Conservation (phyloP, 2,329 filamentous ascomycete species). For the Colletotrichum sansevieriae region DNA sequence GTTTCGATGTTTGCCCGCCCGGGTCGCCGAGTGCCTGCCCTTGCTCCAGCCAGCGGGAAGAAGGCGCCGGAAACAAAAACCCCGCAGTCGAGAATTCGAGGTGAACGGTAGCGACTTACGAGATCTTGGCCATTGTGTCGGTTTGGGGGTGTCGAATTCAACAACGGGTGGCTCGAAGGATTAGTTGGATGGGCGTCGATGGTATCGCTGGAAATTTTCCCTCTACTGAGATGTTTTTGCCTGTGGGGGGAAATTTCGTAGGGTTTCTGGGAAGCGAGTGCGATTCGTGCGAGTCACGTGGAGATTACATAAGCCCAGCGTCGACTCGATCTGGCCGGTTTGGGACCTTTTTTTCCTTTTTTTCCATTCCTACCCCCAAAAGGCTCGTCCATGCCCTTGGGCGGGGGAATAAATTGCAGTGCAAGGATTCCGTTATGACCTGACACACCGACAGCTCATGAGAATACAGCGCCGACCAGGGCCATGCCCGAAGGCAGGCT, state of each 20-base stretch:
- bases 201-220: conserved; percentile 40
- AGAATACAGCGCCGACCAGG: too few species aligned
- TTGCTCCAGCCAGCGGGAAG: conserved; percentile 39
- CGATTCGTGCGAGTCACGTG: conserved; percentile 28
- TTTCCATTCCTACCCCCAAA: too few species aligned
- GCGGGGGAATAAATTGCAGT: conserved; percentile 16
- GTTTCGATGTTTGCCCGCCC: conserved; percentile 31
- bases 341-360: too few species aligned
- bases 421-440: too few species aligned
- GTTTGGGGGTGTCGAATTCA: conserved; percentile 51
- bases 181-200: conserved; percentile 41
- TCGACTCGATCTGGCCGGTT: too few species aligned
- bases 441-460: too few species aligned
- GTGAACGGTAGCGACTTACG: conserved; percentile 61
- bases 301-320: conserved; percentile 9
- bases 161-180: conserved; percentile 42
- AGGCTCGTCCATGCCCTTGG: not conserved
- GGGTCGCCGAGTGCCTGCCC: conserved; percentile 23
- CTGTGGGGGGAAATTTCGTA: conserved; percentile 41
- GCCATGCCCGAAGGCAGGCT: too few species aligned
- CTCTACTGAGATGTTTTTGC: conserved; percentile 38
- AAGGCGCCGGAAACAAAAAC: conserved; percentile 20
- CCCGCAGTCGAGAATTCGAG: conserved; percentile 18
- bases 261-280: conserved; percentile 32
- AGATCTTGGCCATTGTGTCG: conserved; percentile 73